Conservation (phyloP, 805 yeast genomes). For the Kuraishia molischiana region DNA sequence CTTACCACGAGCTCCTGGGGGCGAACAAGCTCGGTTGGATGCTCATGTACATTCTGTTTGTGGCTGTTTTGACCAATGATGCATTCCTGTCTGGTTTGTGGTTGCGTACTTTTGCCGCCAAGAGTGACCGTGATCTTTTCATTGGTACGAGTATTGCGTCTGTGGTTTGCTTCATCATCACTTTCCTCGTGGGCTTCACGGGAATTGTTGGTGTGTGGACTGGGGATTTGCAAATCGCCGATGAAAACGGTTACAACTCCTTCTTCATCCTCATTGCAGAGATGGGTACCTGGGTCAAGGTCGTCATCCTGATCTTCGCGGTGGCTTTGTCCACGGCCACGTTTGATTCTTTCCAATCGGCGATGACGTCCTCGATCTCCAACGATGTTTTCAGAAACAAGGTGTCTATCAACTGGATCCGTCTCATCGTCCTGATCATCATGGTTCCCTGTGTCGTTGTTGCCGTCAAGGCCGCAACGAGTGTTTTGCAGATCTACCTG, state of each 20-base stretch:
- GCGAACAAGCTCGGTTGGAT: conserved; percentile 81
- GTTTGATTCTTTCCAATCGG: conserved; percentile 82
- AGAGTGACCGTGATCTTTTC: conserved; percentile 61
- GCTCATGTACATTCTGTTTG: conserved; percentile 69
- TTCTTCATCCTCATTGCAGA: conserved; percentile 61
- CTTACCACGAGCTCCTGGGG: conserved; percentile 53
- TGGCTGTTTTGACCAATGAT: conserved; percentile 86
- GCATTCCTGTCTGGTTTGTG: conserved; percentile 89
- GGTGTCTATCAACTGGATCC: conserved; percentile 52
- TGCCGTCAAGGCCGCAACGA: conserved; percentile 72
- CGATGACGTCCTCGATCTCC: conserved; percentile 79
- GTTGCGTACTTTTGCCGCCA: conserved; percentile 89
- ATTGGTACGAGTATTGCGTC: conserved; percentile 75
- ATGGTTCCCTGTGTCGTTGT: conserved; percentile 86
- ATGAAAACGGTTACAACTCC: conserved; percentile 53
- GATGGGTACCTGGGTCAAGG: conserved; percentile 82
- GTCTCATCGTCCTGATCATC: conserved; percentile 60
- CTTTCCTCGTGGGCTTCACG: conserved; percentile 68
- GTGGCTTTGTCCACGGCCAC: conserved; percentile 78
- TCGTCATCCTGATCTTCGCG: conserved; percentile 68
- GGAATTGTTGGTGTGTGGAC: conserved; percentile 92
- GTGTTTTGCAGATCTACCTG: conserved; percentile 76
- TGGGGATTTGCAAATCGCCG: conserved; percentile 46
- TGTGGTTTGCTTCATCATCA: conserved; percentile 48
- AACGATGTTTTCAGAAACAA: conserved; percentile 85